These are phyloP conservation scores for Ilyonectria destructans DNA, from an alignment of 2,329 filamentous ascomycete genomes.

Conservation along the genomic window DNA sequence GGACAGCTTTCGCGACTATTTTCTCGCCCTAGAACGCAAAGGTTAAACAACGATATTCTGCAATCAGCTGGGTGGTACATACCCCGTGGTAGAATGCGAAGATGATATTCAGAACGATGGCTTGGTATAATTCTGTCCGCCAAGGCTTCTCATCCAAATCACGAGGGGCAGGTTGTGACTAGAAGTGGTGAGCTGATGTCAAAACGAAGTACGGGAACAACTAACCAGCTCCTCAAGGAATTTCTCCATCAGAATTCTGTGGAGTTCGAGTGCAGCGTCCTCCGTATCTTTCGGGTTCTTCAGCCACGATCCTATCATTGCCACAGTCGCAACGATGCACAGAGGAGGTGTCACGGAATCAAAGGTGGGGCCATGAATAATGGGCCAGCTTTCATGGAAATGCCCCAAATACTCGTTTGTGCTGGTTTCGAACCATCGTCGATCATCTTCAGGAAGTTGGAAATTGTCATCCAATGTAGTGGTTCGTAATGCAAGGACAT, in stretches of 20 bases:
- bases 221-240: slow-evolving; percentile 51
- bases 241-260: slow-evolving; percentile 52
- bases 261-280: slow-evolving; percentile 50
- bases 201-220: neutral
- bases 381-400: slow-evolving; percentile 61
- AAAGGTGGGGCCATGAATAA: slow-evolving; percentile 58
- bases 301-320: slow-evolving; percentile 60
- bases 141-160: slow-evolving; percentile 43
- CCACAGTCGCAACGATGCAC: slow-evolving; percentile 49
- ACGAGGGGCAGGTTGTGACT: slow-evolving; percentile 40
- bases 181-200: neutral
- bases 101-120: slow-evolving; percentile 57
- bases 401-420: slow-evolving; percentile 56
- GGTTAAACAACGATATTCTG: neutral
- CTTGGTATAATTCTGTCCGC: slow-evolving; percentile 54
- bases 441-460: slow-evolving; percentile 24
- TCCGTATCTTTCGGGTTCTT: slow-evolving; percentile 47
- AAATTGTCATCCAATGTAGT: slow-evolving; percentile 31
- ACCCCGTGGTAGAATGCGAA: slow-evolving; percentile 59
- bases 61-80: slow-evolving; percentile 1
- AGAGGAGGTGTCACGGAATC: slow-evolving; percentile 51
- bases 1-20: slow-evolving; percentile 51
- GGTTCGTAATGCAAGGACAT: slow-evolving; percentile 22
- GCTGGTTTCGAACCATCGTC: slow-evolving; percentile 37
- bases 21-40: slow-evolving; percentile 49